Conservation (phyloP, 805 yeast species). For the Metschnikowia noctiluminum region DNA sequence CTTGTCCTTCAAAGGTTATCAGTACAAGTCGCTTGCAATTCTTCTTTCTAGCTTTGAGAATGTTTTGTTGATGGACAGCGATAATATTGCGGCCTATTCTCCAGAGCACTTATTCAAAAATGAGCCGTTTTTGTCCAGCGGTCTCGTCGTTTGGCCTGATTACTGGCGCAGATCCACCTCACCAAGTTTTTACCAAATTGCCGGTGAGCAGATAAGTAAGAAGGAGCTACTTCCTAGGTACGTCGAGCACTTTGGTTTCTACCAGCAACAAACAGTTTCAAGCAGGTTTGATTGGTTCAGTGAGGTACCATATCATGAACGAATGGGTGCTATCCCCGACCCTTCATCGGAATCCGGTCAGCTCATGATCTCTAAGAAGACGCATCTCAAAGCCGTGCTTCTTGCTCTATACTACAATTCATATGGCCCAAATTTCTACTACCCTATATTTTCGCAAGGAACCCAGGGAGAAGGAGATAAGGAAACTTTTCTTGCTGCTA, state of each 20-base stretch:
- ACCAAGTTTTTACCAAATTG: conserved; percentile 68
- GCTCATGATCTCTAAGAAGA: conserved; percentile 52
- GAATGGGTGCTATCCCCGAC: conserved; percentile 66
- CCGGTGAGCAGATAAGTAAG: conserved; percentile 43
- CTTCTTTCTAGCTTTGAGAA: conserved; percentile 57
- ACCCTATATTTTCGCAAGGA: conserved; percentile 43
- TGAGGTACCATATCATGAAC: conserved; percentile 53
- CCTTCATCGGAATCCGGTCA: conserved; percentile 72
- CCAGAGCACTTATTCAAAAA: conserved; percentile 58
- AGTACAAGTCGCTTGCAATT: conserved; percentile 41
- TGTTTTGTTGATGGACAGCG: conserved; percentile 71
- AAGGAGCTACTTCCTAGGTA: conserved; percentile 31
- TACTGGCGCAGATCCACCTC: conserved; percentile 84
- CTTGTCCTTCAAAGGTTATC: conserved; percentile 43
- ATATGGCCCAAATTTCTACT: conserved; percentile 43
- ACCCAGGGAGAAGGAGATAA: conserved; percentile 77
- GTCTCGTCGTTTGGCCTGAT: conserved; percentile 79
- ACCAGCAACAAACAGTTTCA: conserved; percentile 8
- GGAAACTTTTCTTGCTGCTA: conserved; percentile 73
- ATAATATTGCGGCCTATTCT: conserved; percentile 64
- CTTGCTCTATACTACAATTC: conserved; percentile 63
- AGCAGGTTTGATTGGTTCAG: conserved; percentile 8
- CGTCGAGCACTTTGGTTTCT: conserved; percentile 23
- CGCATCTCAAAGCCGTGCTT: conserved; percentile 55
- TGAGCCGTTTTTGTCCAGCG: conserved; percentile 52